These are phyloP conservation scores for Alternaria solani DNA, from an alignment of 2,329 filamentous ascomycete genomes.

Conservation along the genomic window DNA sequence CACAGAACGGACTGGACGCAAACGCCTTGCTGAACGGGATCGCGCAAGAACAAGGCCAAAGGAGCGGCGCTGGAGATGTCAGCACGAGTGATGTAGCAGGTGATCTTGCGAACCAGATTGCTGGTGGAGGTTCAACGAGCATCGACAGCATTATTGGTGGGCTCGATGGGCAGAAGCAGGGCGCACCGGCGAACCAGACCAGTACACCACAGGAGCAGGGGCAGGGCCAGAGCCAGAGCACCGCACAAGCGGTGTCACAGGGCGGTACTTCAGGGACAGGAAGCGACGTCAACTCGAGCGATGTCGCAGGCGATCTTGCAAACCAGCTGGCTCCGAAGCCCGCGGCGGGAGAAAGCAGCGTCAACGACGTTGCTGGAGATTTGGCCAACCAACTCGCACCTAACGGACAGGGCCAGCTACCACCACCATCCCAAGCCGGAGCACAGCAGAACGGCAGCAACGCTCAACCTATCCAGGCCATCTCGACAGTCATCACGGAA, in stretches of 20 bases:
- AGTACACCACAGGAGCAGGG: slow-evolving; percentile 13
- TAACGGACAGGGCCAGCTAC: slow-evolving; percentile 16
- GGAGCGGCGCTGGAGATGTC: slow-evolving; percentile 8
- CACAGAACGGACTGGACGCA: slow-evolving; percentile 28
- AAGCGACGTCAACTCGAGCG: slow-evolving; percentile 13
- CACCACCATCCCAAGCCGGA: background rate
- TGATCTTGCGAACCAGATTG: slow-evolving; percentile 29
- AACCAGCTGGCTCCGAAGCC: slow-evolving; percentile 9
- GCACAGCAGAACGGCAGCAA: slow-evolving; percentile 8
- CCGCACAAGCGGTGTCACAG: slow-evolving; percentile 2
- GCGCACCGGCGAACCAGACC: slow-evolving; percentile 16
- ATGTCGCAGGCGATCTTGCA: slow-evolving; percentile 9
- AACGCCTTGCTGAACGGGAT: slow-evolving; percentile 29
- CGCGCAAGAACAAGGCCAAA: slow-evolving; percentile 19
- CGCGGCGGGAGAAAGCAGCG: background rate
- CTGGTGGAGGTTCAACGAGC: slow-evolving; percentile 22
- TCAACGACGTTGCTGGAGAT: slow-evolving; percentile 13
- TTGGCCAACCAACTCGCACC: slow-evolving; percentile 17
- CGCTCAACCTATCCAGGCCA: slow-evolving; percentile 11
- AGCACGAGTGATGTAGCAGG: slow-evolving; percentile 19
- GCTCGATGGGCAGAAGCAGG: slow-evolving; percentile 21
- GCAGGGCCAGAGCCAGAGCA: slow-evolving; percentile 1
- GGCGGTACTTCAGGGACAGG: background rate
- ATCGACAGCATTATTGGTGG: slow-evolving; percentile 23
- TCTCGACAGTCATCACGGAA: slow-evolving; percentile 16